A percentile compares a stretch with the other conserved stretches of the same genome.
These are phyloP conservation scores for Lasiodiplodia sp. DNA, from an alignment of 2,329 filamentous ascomycete genomes.

Conservation along the genomic window DNA sequence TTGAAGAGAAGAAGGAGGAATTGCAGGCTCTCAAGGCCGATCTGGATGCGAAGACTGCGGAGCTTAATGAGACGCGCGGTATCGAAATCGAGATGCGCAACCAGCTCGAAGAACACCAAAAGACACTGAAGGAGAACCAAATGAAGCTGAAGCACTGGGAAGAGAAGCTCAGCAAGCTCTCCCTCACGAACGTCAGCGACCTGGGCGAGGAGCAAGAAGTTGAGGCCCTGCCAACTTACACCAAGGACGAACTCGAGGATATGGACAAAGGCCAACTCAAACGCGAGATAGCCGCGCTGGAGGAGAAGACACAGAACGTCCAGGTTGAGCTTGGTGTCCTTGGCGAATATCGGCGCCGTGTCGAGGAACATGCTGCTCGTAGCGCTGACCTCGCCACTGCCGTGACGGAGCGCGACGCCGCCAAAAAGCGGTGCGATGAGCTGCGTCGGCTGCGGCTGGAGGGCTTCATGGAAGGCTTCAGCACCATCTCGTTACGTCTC, in stretches of 20 bases:
- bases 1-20: constrained; percentile 81
- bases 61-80: constrained; percentile 87
- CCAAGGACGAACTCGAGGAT: constrained; percentile 70
- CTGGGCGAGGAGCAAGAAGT: constrained; percentile 61
- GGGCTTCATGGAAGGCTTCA: constrained; percentile 98
- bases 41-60: constrained; percentile 82
- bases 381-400: constrained; percentile 85
- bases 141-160: constrained; percentile 85
- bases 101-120: constrained; percentile 95
- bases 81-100: constrained; percentile 98
- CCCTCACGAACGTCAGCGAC: constrained; percentile 75
- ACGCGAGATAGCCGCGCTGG: constrained; percentile 69
- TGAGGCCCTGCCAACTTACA: constrained; percentile 74
- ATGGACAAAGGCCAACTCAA: constrained; percentile 70
- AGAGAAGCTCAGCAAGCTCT: constrained; percentile 85
- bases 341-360: constrained; percentile 84
- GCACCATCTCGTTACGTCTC: constrained; percentile 87
- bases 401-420: constrained; percentile 78
- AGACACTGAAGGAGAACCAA: constrained; percentile 84
- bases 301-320: constrained; percentile 81
- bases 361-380: constrained; percentile 80
- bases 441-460: constrained; percentile 88
- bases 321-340: constrained; percentile 90
- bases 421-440: constrained; percentile 92
- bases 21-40: constrained; percentile 81